Evolutionary conservation across 2,329 filamentous ascomycete genomes (phyloP), one percentile per base, ranked within the genome.

Genomic region (Monosporascus sp.): DNA sequence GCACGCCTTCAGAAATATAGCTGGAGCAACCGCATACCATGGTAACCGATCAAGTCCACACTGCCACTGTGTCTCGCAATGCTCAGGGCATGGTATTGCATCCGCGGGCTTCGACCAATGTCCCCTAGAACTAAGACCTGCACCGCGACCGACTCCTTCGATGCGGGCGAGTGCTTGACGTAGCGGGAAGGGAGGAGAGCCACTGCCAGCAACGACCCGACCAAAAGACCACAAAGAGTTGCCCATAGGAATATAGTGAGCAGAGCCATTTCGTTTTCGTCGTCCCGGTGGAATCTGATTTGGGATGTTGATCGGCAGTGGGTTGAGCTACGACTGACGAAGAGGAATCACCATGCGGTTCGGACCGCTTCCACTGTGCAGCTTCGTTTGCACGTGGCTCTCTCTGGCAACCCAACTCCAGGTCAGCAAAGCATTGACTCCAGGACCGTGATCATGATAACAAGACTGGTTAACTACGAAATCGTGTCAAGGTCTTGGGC

Each of bases 41-140:
- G 79, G 68, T 97, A 97, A 46, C 93, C 94, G 61, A 99, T 86
- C 14, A 99, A 75, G 67, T 93, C 86, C 20, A 97, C 93, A 36
- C 80, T 79, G 7, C 85, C 87, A 24, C 90, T 90, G 66, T 91
- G 85, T 64, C 86, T 88, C 41, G 91, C 90, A 64, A 97, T 85
- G 69, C 93, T 97, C 61, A 96, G 77, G 20, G 93, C 93, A 80
- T 99, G 94, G 65, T 99, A 97, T 68, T 97, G 92, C 93, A 99
- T 99, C 53, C 94, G 90, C 49, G 94, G 94, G 68, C 93, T 97
- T 46, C 92, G 85, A 40, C 94, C 94, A 69, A 99, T 92, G 67
- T 99, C 94, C 45, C 94, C 94, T 27, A 99, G 81, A 19, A 99
- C 94, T 17, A 99, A 80, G 50, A 99, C 84, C 71, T 96, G 91